phyloP scores from a whole-genome alignment of 768 basidiomycete species.

The Hygrophorus pudorinus region DNA sequence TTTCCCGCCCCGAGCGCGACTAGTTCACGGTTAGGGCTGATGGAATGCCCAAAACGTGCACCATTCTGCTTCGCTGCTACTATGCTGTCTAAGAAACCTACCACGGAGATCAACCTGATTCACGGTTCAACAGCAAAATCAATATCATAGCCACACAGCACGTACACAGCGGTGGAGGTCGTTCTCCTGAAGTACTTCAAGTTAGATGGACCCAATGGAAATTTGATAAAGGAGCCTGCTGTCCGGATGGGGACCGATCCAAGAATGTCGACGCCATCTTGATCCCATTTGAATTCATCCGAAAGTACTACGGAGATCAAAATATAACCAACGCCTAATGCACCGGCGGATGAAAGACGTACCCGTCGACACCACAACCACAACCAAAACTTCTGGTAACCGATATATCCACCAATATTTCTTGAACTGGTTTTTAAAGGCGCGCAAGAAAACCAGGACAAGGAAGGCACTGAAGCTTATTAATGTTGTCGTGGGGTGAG shows the following conservation, averaged over 20 bases:
- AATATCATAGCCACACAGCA: slow-evolving; percentile 8
- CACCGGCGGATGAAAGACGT: slow-evolving; percentile 17
- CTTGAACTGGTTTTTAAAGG: slow-evolving; percentile 47
- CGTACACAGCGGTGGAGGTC: slow-evolving; percentile 75
- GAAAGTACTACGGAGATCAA: slow-evolving; percentile 46
- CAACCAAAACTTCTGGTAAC: slow-evolving; percentile 83
- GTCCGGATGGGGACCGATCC: slow-evolving; percentile 64
- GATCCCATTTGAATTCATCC: slow-evolving; percentile 61
- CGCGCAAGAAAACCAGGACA: slow-evolving; percentile 51
- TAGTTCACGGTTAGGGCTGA: slow-evolving; percentile 90
- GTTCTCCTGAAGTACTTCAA: slow-evolving; percentile 64
- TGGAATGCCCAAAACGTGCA: slow-evolving; percentile 74
- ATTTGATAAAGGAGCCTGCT: slow-evolving; percentile 53
- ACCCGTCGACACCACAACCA: slow-evolving; percentile 81
- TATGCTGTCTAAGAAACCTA: slow-evolving; percentile 92
- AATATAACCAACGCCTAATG: background rate
- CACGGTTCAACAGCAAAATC: background rate
- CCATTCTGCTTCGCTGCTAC: slow-evolving; percentile 93
- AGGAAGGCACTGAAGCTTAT: slow-evolving; percentile 67
- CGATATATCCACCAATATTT: slow-evolving; percentile 65
- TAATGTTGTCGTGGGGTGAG: slow-evolving; percentile 57
- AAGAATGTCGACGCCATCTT: slow-evolving; percentile 73
- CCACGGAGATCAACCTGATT: slow-evolving; percentile 60
- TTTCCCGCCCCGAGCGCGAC: slow-evolving; percentile 88
- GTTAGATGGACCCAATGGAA: slow-evolving; percentile 56